Base-by-base conservation (phyloP, 1,284 basidiomycete species). In the Ustilago nuda region DNA sequence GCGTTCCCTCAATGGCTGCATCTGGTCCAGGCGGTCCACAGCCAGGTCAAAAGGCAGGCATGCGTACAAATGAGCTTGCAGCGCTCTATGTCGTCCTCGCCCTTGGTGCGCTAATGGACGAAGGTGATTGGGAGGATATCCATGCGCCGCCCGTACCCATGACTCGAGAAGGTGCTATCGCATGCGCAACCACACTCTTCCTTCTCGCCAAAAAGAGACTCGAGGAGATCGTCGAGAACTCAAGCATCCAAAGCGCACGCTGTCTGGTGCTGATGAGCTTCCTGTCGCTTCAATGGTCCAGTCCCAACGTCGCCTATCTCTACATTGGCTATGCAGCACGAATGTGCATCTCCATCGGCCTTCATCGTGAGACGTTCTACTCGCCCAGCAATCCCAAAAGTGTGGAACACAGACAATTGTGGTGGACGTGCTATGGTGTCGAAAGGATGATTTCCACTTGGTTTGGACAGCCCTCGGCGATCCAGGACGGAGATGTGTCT, bases 331-430 rank as follows among this genome's bases (percentile, higher is more conserved):
- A 77, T 33, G 75, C 75, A 19, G 66, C 71, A 9, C 66, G 75
- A 15, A 77, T 77, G 71, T 73, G 66, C 64, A 73, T 73, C 57
- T 73, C 75, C n/a, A 73, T 77, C 43, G 75, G 75, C 0, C 67
- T 77, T 23, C 75, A 77, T 48, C 70, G 75, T 46, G 75, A 77
- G 37, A 70, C 75, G 1, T 77, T 68, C 52, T 73, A 73, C 61
- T 53, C 66, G 35, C 48, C 71, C 2, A 66, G 55, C 66, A 73
- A 70, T 41, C 66, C 71, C 3, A 35, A 55, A 7, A 73, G 71
- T 32, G 51, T 64, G 13, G 71, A 73, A 41, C 64, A 73, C 48
- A 71, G 66, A 0, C 71, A 72, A 41, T 58, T 77, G 4, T 77
- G 75, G 75, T 77, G 75, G 75, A 73, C 71, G 4, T 77, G 75